Conservation (phyloP, 75 land plant species). For the Isoetes taiwanensis region DNA sequence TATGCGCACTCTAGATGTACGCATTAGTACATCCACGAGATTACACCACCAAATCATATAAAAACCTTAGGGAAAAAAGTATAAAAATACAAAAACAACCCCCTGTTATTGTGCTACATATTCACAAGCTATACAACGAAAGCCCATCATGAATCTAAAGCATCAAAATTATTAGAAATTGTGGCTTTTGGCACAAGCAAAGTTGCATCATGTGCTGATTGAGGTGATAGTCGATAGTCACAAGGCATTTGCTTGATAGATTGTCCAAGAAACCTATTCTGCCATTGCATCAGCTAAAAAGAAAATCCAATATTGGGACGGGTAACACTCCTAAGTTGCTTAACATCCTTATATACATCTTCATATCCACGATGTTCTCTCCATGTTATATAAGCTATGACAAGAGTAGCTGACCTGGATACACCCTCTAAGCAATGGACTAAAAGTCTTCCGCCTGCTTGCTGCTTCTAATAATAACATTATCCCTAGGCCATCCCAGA, state of each 20-base stretch:
- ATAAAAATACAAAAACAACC: too few relatives aligned
- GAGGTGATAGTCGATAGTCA: conserved; percentile 29
- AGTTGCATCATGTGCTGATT: conserved; percentile 26
- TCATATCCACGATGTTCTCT: conserved; percentile 20
- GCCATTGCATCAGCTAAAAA: conserved; percentile 36
- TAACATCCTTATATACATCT: conserved; percentile 21
- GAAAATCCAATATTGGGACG: conserved; percentile 39
- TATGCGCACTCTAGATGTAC: too few relatives aligned
- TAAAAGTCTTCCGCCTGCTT: conserved; percentile 26
- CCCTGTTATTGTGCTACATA: too few relatives aligned
- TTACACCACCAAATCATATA: too few relatives aligned
- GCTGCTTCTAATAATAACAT: too few relatives aligned
- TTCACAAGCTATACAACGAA: conserved; percentile 22
- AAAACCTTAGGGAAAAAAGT: too few relatives aligned
- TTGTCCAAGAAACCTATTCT: conserved; percentile 8
- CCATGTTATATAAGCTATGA: conserved; percentile 45
- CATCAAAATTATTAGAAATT: conserved; percentile 3
- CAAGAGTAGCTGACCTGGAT: conserved; percentile 29
- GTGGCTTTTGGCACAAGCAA: conserved; percentile 27
- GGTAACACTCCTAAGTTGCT: conserved; percentile 16
- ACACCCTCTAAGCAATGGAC: conserved; percentile 40
- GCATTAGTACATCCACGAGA: too few relatives aligned
- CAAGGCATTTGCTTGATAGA: neutral
- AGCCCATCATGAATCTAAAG: conserved; percentile 34
- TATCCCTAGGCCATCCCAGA: too few relatives aligned